A percentile compares a stretch with the other conserved stretches of the same genome.
Evolutionary conservation across 2,329 filamentous ascomycete species (phyloP).

Genomic region (Aspergillus jensenii): DNA sequence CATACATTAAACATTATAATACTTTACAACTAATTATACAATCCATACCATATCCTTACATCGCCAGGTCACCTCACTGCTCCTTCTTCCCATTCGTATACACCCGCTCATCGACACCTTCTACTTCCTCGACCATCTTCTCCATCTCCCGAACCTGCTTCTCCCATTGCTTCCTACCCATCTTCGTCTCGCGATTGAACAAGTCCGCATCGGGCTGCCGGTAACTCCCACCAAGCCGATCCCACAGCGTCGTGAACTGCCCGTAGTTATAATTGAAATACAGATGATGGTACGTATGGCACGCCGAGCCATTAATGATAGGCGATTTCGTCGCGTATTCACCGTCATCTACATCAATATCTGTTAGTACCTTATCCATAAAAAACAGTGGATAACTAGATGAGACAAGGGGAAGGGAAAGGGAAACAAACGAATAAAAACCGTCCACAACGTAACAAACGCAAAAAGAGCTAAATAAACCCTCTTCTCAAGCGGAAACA

Average conservation of each 20-base stretch:
- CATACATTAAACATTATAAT: no score
- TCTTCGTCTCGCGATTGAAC: not conserved
- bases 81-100: not conserved
- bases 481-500: slow-evolving; percentile 89
- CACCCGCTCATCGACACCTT: not conserved
- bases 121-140: not conserved
- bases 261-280: slow-evolving; percentile 93
- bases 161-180: not conserved
- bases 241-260: slow-evolving; percentile 91
- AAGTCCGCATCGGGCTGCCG: slow-evolving; percentile 15
- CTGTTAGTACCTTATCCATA: no score
- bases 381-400: no score
- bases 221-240: slow-evolving; percentile 74
- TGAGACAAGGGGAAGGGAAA: no score
- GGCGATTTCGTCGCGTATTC: slow-evolving; percentile 86
- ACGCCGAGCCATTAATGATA: slow-evolving; percentile 90
- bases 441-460: slow-evolving; percentile 95
- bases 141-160: not conserved
- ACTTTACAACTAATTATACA: not conserved
- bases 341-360: slow-evolving; percentile 75
- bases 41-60: no score
- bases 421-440: slow-evolving; percentile 65
- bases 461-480: slow-evolving; percentile 81
- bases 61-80: not conserved
- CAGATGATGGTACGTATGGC: slow-evolving; percentile 87